Conservation (phyloP, 345 rosid species). For the Balakata baccata region DNA sequence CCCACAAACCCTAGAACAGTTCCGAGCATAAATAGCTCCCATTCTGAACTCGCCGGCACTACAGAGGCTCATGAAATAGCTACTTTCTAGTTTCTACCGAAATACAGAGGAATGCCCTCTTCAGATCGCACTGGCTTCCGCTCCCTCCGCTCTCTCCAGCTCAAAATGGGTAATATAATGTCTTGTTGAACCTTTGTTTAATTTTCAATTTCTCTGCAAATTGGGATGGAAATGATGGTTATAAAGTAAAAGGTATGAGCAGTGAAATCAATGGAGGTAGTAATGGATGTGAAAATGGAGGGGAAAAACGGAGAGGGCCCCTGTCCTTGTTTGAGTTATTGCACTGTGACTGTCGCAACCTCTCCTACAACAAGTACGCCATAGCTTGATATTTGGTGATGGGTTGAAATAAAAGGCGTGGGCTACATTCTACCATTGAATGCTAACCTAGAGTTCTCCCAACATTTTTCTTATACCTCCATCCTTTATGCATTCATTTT, state of each 20-base stretch:
- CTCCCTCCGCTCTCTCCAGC: background rate
- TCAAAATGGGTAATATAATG: background rate
- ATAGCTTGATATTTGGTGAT: background rate
- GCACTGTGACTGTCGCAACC: slow-evolving; percentile 71
- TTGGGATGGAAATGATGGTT: slow-evolving; percentile 57
- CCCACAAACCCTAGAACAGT: background rate
- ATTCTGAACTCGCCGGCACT: background rate
- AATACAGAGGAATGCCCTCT: background rate
- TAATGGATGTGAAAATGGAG: slow-evolving; percentile 22
- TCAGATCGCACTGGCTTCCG: background rate
- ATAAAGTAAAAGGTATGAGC: slow-evolving; percentile 51
- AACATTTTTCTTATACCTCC: slow-evolving; percentile 29
- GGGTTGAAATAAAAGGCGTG: slow-evolving; percentile 81
- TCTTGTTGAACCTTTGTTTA: background rate
- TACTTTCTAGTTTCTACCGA: background rate
- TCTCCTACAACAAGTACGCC: slow-evolving; percentile 50
- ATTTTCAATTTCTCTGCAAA: background rate
- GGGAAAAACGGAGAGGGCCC: slow-evolving; percentile 60
- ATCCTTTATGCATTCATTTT: slow-evolving; percentile 16
- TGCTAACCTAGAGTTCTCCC: slow-evolving; percentile 72
- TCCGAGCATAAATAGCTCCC: background rate
- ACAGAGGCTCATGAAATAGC: background rate
- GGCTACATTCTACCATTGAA: slow-evolving; percentile 68
- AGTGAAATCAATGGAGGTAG: slow-evolving; percentile 34
- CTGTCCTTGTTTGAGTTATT: slow-evolving; percentile 52